These are phyloP conservation scores for Leccinellum albellum DNA, from an alignment of 768 basidiomycete genomes.

Conservation along the genomic window DNA sequence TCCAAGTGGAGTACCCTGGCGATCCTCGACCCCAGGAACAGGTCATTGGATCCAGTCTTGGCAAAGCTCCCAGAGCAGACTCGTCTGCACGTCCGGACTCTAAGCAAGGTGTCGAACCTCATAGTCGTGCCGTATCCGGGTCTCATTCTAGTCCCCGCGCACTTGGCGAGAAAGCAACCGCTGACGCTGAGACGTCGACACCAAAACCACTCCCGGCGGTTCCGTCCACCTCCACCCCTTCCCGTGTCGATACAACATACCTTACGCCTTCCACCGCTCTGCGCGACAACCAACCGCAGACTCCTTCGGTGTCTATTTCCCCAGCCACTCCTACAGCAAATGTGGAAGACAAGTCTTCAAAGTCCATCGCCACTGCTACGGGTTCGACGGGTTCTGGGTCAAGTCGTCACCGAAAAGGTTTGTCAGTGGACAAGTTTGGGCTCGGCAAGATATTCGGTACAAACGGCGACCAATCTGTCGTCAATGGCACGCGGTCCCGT, in stretches of 20 bases:
- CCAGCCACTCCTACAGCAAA: constrained; percentile 39
- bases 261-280: constrained; percentile 24
- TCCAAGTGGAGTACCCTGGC: constrained; percentile 89
- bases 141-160: constrained; percentile 3
- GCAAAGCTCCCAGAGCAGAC: constrained; percentile 19
- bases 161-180: constrained; percentile 15
- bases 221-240: constrained; percentile 17
- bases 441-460: constrained; percentile 70
- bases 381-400: constrained; percentile 38
- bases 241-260: constrained; percentile 20
- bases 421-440: constrained; percentile 78
- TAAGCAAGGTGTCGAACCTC: constrained; percentile 14
- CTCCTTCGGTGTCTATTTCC: constrained; percentile 34
- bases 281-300: constrained; percentile 28
- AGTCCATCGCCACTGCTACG: constrained; percentile 27
- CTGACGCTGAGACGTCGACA: constrained; percentile 7
- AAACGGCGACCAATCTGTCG: constrained; percentile 31
- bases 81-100: constrained; percentile 9
- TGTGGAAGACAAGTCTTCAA: constrained; percentile 26
- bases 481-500: constrained; percentile 37
- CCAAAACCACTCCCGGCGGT: constrained; percentile 32
- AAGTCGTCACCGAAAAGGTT: constrained; percentile 60
- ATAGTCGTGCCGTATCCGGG: constrained; percentile 17
- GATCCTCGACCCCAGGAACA: constrained; percentile 38
- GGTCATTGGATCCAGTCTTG: constrained; percentile 16